Base-by-base conservation (phyloP, 2,329 filamentous ascomycete genomes). In the Cercospora sp. region DNA sequence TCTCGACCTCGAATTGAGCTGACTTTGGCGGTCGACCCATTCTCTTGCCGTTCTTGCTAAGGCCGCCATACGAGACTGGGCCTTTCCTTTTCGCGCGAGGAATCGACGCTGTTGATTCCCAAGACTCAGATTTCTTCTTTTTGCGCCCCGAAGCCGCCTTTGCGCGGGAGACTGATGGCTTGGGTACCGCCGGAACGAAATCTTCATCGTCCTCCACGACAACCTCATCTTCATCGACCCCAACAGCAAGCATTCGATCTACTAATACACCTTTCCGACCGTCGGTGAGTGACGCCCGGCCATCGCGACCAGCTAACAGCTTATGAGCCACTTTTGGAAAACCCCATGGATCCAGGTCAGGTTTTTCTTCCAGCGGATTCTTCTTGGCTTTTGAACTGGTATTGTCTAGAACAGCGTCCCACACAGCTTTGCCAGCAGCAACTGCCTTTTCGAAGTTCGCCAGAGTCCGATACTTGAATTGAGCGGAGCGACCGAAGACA, bases 391-490 rank as follows among this genome's bases (percentile, higher is more conserved):
- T 70, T 53, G 58, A 26, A 28, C 74, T 74, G 6, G 68, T 69
- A 28, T 71, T 66, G 28, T 78, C 78, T 58, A 79, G 77, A 5
- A 87, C 84, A n/a, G 83, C 85, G 66, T 84, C 84, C 87, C 86
- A 88, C 6, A 79, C 77, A 5, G 83, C 80, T 26, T 82, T 77
- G 2, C 84, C 84, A 30, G 77, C 74, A 18, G 85, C 81, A 3
- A 87, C 87, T 9, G 86, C 81, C 66, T 83, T 81, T 18, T 83
- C 77, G 63, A 88, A 89, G 64, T 86, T 84, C 1, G 74, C 75
- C 48, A 82, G 80, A 0, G 86, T 84, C 62, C 86, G 86, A 70
- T 88, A 87, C 8, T 85, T 75, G 75, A 86, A 89, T 68, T 85
- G 83, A 12, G 81, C 79, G 31, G 79, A 76, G 18, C 84, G 84